A percentile compares a stretch with the other conserved stretches of the same genome.
These are phyloP conservation scores for Penicillium soppii DNA, from an alignment of 495 filamentous ascomycete species.

Conservation along the genomic window DNA sequence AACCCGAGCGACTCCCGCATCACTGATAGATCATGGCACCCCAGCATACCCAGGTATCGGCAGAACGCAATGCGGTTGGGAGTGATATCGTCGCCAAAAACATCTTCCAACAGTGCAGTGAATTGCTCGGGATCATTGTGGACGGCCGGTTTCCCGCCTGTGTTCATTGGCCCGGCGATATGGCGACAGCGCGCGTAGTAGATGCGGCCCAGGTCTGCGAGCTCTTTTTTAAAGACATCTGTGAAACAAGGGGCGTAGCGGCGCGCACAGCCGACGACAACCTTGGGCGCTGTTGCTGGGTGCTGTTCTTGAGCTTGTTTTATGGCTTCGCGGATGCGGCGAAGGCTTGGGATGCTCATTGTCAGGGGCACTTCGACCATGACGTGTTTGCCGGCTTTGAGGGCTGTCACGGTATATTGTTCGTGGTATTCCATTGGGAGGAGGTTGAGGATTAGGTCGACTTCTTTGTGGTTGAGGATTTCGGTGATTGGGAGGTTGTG, in stretches of 20 bases:
- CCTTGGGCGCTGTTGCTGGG: slow-evolving; percentile 25
- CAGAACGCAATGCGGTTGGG: slow-evolving; percentile 35
- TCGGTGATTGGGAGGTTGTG: slow-evolving; percentile 10
- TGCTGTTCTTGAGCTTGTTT: slow-evolving; percentile 7
- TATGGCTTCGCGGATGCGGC: slow-evolving; percentile 31
- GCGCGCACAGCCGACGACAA: slow-evolving; percentile 57
- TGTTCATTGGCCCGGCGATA: slow-evolving; percentile 45
- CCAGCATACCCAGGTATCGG: slow-evolving; percentile 46
- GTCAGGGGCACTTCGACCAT: slow-evolving; percentile 57
- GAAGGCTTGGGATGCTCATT: slow-evolving; percentile 37
- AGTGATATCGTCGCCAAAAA: slow-evolving; percentile 35
- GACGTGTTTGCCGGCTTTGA: slow-evolving; percentile 51
- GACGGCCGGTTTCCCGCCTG: not conserved
- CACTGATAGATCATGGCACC: slow-evolving; percentile 54
- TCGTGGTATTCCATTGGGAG: slow-evolving; percentile 53
- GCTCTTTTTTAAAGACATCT: slow-evolving; percentile 47
- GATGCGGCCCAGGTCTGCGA: slow-evolving; percentile 44
- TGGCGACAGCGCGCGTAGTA: slow-evolving; percentile 54
- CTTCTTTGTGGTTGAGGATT: slow-evolving; percentile 19
- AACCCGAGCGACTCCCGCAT: slow-evolving; percentile 57
- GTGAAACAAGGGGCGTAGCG: slow-evolving; percentile 53
- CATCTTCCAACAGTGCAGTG: slow-evolving; percentile 26
- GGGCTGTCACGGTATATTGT: slow-evolving; percentile 45
- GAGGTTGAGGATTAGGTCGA: slow-evolving; percentile 54
- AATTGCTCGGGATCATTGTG: slow-evolving; percentile 5